phyloP scores from a whole-genome alignment of 2,329 filamentous ascomycete species.

The Stagonosporopsis tanaceti region DNA sequence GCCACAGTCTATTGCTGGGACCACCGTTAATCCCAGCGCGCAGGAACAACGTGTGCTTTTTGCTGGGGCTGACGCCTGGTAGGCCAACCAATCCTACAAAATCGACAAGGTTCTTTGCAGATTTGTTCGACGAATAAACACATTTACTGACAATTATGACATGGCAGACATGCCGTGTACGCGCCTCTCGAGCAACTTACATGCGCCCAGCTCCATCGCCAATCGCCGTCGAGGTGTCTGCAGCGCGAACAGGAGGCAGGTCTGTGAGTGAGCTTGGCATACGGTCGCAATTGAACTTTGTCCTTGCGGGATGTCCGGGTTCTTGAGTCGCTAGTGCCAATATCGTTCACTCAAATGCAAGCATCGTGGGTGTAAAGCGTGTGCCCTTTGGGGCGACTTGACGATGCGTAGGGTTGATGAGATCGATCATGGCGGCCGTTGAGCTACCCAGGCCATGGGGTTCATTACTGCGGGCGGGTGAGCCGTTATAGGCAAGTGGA shows the following conservation, averaged over 20 bases:
- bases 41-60: constrained; percentile 37
- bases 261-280: constrained; percentile 9
- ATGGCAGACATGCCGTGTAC: constrained; percentile 26
- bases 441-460: constrained; percentile 25
- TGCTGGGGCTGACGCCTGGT: constrained; percentile 38
- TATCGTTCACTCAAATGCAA: neutral
- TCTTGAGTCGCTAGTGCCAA: constrained; percentile 23
- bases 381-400: constrained; percentile 18
- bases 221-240: constrained; percentile 5
- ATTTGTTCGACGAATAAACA: constrained; percentile 3
- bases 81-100: constrained; percentile 14
- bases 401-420: constrained; percentile 19
- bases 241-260: constrained; percentile 8
- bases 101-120: neutral
- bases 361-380: constrained; percentile 5
- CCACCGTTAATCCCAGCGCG: constrained; percentile 47
- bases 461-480: constrained; percentile 12
- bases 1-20: constrained; percentile 48
- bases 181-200: constrained; percentile 1
- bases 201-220: constrained; percentile 1
- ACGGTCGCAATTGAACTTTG: constrained; percentile 21
- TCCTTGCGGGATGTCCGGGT: constrained; percentile 1
- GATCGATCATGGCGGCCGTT: constrained; percentile 37
- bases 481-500: constrained; percentile 25
- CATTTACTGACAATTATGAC: constrained; percentile 28